Evolutionary conservation across 1,139 yeast species (phyloP), one percentile per base, ranked within the genome.

Genomic region (Yamadazyma blattariae): DNA sequence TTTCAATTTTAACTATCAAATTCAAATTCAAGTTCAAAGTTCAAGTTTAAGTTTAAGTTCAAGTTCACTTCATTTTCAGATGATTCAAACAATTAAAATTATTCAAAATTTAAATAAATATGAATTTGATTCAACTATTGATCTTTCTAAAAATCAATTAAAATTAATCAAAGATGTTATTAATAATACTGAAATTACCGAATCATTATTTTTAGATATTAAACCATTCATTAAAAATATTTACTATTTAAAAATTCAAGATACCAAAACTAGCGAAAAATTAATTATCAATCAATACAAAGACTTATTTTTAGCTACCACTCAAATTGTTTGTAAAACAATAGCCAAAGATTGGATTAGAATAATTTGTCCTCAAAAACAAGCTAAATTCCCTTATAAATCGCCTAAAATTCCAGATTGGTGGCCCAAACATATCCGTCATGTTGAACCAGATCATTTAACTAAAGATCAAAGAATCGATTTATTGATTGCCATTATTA

Each of bases 401-500:
- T 78, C 75, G 3, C 68, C 69, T 11, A 34, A 27, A 1, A 74
- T 65, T 42, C 92, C 92, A 0, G 50, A 51, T 1, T 83, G 92
- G 90, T 84, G 92, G 94, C 92, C 92, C 0, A 28, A 28, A 0
- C 37, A 45, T 13, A 75, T 81, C 0, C 64, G 76, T 27, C 92
- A 84, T 55, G 65, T 67, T 33, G 92, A 84, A 48, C 92, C 92
- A 0, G 92, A 84, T 53, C 89, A 84, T 56, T 61, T 84, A 40
- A 71, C 67, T 41, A 83, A 80, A 50, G 57, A 57, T 2, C 81
- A 78, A 42, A 58, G 94, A 38, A 52, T 80, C 14, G 51, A 48
- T 3, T 54, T 84, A 18, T 57, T 83, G 48, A 59, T 70, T 14
- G 50, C 61, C 16, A 66, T 83, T 15, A 42, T 72, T 14, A 45